These are phyloP conservation scores for Solanum piurae DNA, from an alignment of 257 asterid species.

Conservation along the genomic window DNA sequence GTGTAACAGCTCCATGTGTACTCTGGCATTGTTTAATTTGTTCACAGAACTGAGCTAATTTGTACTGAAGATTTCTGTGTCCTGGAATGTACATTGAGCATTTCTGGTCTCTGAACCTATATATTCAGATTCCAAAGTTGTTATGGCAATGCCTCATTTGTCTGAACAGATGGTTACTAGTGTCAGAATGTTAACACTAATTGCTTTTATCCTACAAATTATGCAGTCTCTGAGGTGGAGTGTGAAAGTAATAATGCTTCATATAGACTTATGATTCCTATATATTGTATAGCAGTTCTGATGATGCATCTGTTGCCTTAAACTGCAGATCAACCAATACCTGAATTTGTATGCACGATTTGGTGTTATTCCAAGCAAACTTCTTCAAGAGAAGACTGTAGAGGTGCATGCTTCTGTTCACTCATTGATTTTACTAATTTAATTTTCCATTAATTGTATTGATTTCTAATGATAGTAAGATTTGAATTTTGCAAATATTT, in stretches of 20 bases:
- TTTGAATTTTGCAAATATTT: neutral
- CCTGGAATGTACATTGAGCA: neutral
- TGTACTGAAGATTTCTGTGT: neutral
- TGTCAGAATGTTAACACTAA: neutral
- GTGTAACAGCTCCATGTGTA: neutral
- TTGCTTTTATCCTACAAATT: neutral
- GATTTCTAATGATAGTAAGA: neutral
- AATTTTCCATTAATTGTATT: neutral
- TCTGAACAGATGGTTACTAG: neutral
- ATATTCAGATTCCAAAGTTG: neutral
- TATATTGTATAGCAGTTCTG: neutral
- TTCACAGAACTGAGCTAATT: neutral
- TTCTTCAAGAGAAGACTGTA: constrained; percentile 58
- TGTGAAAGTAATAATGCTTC: neutral
- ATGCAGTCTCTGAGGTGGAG: neutral
- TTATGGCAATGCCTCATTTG: neutral
- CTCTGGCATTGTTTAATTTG: neutral
- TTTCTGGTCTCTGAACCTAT: neutral
- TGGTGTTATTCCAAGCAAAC: constrained; percentile 79
- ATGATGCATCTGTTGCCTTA: neutral
- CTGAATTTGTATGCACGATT: constrained; percentile 44
- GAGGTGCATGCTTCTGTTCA: constrained; percentile 40
- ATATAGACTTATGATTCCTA: neutral
- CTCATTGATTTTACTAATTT: neutral
- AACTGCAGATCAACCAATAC: constrained; percentile 67